Conservation (phyloP, 2,329 filamentous ascomycete genomes). For the Penicillium sclerotiorum region DNA sequence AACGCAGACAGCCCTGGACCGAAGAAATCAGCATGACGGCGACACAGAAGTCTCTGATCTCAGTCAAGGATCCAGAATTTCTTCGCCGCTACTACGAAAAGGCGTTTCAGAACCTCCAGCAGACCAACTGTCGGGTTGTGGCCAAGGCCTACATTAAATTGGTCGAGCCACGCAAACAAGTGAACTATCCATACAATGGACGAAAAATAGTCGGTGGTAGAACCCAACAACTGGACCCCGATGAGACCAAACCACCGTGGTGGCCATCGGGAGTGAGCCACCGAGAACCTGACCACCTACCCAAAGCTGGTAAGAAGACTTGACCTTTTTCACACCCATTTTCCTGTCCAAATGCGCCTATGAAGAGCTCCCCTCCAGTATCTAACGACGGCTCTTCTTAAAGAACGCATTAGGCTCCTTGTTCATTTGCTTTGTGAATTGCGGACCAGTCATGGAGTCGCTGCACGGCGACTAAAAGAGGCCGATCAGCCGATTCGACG, state of each 20-base stretch:
- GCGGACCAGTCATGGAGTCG: slow-evolving; percentile 38
- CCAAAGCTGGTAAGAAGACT: slow-evolving; percentile 31
- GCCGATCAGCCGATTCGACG: slow-evolving; percentile 44
- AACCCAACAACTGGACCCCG: slow-evolving; percentile 35
- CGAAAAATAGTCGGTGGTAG: slow-evolving; percentile 35
- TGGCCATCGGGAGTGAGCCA: slow-evolving; percentile 39
- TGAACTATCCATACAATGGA: slow-evolving; percentile 41
- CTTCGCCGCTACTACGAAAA: slow-evolving; percentile 37
- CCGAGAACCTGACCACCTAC: slow-evolving; percentile 38
- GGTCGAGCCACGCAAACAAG: slow-evolving; percentile 41
- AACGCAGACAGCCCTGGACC: slow-evolving; percentile 9
- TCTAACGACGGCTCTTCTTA: not conserved
- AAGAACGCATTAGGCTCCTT: slow-evolving; percentile 44
- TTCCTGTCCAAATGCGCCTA: not conserved
- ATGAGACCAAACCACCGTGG: slow-evolving; percentile 38
- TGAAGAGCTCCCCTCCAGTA: no score
- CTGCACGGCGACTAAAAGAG: slow-evolving; percentile 41
- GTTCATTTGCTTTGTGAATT: slow-evolving; percentile 45
- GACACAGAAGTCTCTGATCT: slow-evolving; percentile 28
- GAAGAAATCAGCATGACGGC: slow-evolving; percentile 23
- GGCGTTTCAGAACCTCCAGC: slow-evolving; percentile 36
- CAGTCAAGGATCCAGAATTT: slow-evolving; percentile 26
- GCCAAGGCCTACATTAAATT: slow-evolving; percentile 41
- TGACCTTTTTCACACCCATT: not conserved
- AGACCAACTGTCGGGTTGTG: slow-evolving; percentile 39